A percentile compares a stretch with the other conserved stretches of the same genome.
These are phyloP conservation scores for Rhododendron williamsianum DNA, from an alignment of 148 eudicot genomes.

Conservation along the genomic window DNA sequence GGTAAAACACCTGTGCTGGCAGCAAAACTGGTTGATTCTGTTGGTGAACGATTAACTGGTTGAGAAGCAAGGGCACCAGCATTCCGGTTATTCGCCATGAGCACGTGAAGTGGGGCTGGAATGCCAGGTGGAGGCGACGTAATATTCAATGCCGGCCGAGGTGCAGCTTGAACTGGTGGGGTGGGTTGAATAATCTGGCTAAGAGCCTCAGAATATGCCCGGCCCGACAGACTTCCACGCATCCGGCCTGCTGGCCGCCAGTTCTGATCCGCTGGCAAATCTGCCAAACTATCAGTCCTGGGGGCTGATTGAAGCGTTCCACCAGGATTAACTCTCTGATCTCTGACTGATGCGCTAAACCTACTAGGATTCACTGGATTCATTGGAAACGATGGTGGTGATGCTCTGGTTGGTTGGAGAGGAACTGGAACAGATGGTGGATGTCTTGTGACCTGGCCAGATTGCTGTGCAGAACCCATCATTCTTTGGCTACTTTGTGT, in stretches of 20 bases:
- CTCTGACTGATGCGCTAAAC: slow-evolving; percentile 13
- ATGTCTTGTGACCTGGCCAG: slow-evolving; percentile 24
- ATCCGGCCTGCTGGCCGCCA: slow-evolving; percentile 79
- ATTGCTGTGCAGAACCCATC: slow-evolving; percentile 23
- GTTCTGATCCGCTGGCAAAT: slow-evolving; percentile 40
- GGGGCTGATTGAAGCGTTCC: slow-evolving; percentile 25
- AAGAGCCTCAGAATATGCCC: slow-evolving; percentile 58
- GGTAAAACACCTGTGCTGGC: slow-evolving; percentile 10
- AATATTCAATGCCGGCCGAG: slow-evolving; percentile 22
- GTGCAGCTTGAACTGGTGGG: slow-evolving; percentile 35
- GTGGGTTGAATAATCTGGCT: slow-evolving; percentile 51
- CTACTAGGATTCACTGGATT: slow-evolving; percentile 14
- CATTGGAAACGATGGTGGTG: slow-evolving; percentile 12
- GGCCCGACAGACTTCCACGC: slow-evolving; percentile 80
- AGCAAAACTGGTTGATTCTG: background rate
- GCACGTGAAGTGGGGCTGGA: slow-evolving; percentile 16
- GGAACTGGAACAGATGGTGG: slow-evolving; percentile 24
- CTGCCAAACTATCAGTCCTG: slow-evolving; percentile 30
- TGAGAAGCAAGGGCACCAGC: slow-evolving; percentile 9
- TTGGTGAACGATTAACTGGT: background rate
- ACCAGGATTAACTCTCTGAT: slow-evolving; percentile 28
- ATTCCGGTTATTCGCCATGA: slow-evolving; percentile 19
- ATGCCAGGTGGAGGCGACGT: slow-evolving; percentile 17
- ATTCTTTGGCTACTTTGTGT: slow-evolving; percentile 27
- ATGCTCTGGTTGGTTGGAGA: slow-evolving; percentile 24